These are phyloP conservation scores for Boletellus dicymbophilus DNA, from an alignment of 1,284 basidiomycete genomes.

Conservation along the genomic window DNA sequence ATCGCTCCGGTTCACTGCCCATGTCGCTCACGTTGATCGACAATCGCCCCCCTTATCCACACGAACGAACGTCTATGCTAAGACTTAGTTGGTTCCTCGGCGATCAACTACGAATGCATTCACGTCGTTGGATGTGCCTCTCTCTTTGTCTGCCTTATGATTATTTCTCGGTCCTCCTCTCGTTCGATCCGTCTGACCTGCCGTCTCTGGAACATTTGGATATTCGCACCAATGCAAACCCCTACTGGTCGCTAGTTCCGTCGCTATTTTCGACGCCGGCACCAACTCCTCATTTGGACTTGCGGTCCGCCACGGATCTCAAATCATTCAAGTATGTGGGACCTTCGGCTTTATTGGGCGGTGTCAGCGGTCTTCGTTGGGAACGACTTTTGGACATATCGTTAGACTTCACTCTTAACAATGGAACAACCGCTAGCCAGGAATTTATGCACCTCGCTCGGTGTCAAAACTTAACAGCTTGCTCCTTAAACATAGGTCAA, in stretches of 20 bases:
- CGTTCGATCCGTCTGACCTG: conserved; percentile 18
- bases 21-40: no score
- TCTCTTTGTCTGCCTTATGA: conserved; percentile 6
- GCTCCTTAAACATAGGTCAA: conserved; percentile 14
- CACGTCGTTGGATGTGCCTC: conserved; percentile 15
- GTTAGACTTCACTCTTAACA: conserved; percentile 9
- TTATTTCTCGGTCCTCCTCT: conserved; percentile 9
- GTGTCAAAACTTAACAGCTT: conserved; percentile 18
- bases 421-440: conserved; percentile 1
- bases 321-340: conserved; percentile 17
- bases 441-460: conserved; percentile 2
- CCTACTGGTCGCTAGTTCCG: no score
- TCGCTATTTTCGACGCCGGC: rapidly evolving
- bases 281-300: neutral
- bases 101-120: conserved; percentile 8
- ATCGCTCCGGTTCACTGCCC: no score
- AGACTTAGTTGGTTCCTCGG: no score
- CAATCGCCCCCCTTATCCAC: no score
- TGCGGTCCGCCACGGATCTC: conserved; percentile 12
- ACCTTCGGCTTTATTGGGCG: neutral
- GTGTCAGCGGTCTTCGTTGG: conserved; percentile 7
- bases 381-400: conserved; percentile 13
- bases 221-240: neutral
- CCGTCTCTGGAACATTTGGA: conserved; percentile 11
- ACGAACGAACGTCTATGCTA: no score